Percentiles rank a stretch among this genome's conserved stretches.
Evolutionary conservation across 257 asterid genomes (phyloP).

Genomic region (Parsonsia alboflavescens): DNA sequence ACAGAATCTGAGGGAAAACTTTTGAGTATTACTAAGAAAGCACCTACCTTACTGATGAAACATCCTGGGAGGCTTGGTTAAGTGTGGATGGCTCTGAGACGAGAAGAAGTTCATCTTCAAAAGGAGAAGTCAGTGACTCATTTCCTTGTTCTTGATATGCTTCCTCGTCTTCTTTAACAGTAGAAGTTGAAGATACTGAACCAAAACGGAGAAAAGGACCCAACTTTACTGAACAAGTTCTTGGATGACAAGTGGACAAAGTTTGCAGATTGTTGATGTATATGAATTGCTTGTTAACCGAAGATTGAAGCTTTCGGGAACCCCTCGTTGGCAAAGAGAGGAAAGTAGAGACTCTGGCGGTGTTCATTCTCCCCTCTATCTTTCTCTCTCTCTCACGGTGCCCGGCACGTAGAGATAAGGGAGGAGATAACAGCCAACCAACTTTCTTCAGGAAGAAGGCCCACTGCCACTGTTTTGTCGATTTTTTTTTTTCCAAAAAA

Average conservation of each 20-base stretch:
- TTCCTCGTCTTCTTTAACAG: slow-evolving; percentile 31
- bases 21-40: neutral
- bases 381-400: slow-evolving; percentile 15
- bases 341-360: slow-evolving; percentile 28
- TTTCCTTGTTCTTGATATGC: slow-evolving; percentile 19
- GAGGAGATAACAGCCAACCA: slow-evolving; percentile 15
- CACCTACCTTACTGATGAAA: slow-evolving; percentile 37
- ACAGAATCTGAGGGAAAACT: neutral
- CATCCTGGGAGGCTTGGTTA: slow-evolving; percentile 25
- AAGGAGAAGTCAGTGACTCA: slow-evolving; percentile 22
- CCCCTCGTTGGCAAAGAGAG: slow-evolving; percentile 29
- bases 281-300: slow-evolving; percentile 14
- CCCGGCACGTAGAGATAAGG: neutral
- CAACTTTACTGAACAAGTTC: slow-evolving; percentile 17
- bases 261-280: slow-evolving; percentile 20
- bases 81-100: slow-evolving; percentile 12
- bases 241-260: slow-evolving; percentile 18
- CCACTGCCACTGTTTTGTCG: slow-evolving; percentile 52
- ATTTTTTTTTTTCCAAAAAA: neutral
- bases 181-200: slow-evolving; percentile 49
- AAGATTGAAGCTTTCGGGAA: slow-evolving; percentile 9
- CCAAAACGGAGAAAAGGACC: slow-evolving; percentile 22
- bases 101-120: slow-evolving; percentile 17
- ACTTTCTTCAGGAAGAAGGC: slow-evolving; percentile 51
- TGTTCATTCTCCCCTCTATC: slow-evolving; percentile 45